Percentiles rank a stretch among this genome's conserved stretches.
phyloP scores from a whole-genome alignment of 192 early-diverging fungal species.

The Entomortierella chlamydospora region DNA sequence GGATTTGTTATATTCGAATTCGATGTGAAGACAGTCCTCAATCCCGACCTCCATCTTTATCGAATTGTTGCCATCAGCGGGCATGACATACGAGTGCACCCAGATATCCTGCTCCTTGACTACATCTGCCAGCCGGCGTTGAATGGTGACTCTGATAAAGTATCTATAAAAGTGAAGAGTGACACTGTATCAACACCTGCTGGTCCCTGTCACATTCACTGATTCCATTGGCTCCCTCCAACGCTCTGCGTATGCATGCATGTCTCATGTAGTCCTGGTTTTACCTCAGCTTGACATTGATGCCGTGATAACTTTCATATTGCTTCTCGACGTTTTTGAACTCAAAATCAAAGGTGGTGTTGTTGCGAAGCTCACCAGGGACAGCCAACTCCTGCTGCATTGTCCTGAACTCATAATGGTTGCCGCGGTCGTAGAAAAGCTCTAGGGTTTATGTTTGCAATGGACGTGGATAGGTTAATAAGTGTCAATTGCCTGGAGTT shows the following conservation, averaged over 20 bases:
- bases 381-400: constrained; percentile 94
- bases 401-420: constrained; percentile 95
- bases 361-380: constrained; percentile 90
- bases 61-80: constrained; percentile 89
- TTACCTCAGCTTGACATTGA: constrained; percentile 94
- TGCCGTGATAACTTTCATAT: constrained; percentile 97
- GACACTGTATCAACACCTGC: neutral
- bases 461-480: neutral
- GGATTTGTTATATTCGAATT: constrained; percentile 99
- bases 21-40: constrained; percentile 99
- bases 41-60: constrained; percentile 99
- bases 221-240: too few relatives aligned
- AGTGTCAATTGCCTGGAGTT: neutral
- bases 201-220: neutral
- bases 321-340: constrained; percentile 99
- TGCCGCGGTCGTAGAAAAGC: constrained; percentile 94
- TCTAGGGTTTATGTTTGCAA: constrained; percentile 61
- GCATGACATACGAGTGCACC: constrained; percentile 98
- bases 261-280: too few relatives aligned
- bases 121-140: constrained; percentile 88
- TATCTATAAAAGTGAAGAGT: constrained; percentile 65
- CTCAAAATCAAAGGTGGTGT: constrained; percentile 90
- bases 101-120: constrained; percentile 95
- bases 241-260: too few relatives aligned
- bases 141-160: constrained; percentile 93